A percentile compares a stretch with the other conserved stretches of the same genome.
Evolutionary conservation across 2,329 filamentous ascomycete species (phyloP).

Genomic region (Sporothrix luriei): DNA sequence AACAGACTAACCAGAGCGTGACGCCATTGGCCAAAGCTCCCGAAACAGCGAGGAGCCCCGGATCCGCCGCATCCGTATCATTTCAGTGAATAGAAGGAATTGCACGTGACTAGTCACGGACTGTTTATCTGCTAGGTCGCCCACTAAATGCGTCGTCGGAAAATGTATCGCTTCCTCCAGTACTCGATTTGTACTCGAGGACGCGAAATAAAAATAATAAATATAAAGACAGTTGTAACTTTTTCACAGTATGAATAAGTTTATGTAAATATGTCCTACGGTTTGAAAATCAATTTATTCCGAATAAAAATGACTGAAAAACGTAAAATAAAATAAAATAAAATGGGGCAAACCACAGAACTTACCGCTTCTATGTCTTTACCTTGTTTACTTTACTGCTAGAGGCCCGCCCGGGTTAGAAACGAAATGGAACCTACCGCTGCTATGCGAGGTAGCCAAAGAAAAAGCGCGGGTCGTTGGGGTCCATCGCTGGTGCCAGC

Average conservation of each 20-base stretch:
- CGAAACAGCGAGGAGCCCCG: background rate
- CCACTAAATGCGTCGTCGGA: background rate
- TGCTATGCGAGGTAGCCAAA: constrained; percentile 13
- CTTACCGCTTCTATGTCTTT: background rate
- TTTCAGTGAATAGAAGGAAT: background rate
- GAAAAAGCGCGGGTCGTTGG: constrained; percentile 21
- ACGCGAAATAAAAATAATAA: background rate
- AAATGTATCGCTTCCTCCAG: background rate
- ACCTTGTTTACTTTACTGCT: background rate
- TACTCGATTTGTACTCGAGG: too few relatives aligned
- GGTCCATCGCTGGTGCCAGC: too few relatives aligned
- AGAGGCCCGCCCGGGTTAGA: background rate
- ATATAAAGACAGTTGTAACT: background rate
- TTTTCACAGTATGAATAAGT: too few relatives aligned
- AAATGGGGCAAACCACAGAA: background rate
- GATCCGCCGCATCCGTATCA: constrained; percentile 3
- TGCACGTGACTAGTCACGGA: background rate
- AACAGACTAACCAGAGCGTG: constrained; percentile 1
- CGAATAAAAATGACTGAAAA: too few relatives aligned
- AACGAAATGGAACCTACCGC: background rate
- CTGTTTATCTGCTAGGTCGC: too few relatives aligned
- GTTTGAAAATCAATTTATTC: too few relatives aligned
- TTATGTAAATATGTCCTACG: too few relatives aligned
- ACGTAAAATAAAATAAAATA: background rate
- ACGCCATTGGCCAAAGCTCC: constrained; percentile 26